Base-by-base conservation (phyloP, 306 rosid genomes). In the Prosopis cineraria region DNA sequence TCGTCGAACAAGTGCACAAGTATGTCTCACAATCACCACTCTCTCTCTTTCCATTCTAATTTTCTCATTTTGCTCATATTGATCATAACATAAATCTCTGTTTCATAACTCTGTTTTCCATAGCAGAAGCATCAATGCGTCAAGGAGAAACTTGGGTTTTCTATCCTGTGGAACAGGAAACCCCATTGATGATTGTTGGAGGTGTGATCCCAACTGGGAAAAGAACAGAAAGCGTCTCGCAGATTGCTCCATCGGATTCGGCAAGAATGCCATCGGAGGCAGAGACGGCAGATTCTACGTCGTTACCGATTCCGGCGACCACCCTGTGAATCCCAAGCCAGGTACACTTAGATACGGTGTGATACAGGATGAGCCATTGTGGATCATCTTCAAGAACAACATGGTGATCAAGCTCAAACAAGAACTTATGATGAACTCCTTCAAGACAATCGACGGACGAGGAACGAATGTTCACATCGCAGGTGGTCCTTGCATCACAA, bases 151-250 rank as follows among this genome's bases (percentile, higher is more conserved):
- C 24, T 29, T 95, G 62, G 99, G 84, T 17, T 90, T 73, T 78
- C 85, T 92, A 4, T 91, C 99, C 5, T 95, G 99, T 29, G 89
- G 84, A 3, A 87, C 78, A 0, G 98, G 98, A 1, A 95, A 95
- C 79, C 94, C 97, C 7, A 91, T 95, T 24, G 99, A 95, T 65
- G 99, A 95, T 73, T 95, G 99, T 74, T 95, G 99, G 99, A 80
- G 93, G 65, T 95, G 99, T 53, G 98, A 92, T 71, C 66, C 82
- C 3, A 86, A 91, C 2, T 95, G 99, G 99, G 91, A 77, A 41
- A 88, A 82, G 64, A 95, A 95, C 75, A 74, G 97, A 0, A 72
- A 89, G 74, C 78, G 91, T 3, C 73, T 95, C 0, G 99, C 98
- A 1, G 93, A 93, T 27, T 95, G 99, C 68, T 83, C 86, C 7